These are phyloP conservation scores for Aureobasidium namibiae DNA, from an alignment of 2,329 filamentous ascomycete species.

Conservation along the genomic window DNA sequence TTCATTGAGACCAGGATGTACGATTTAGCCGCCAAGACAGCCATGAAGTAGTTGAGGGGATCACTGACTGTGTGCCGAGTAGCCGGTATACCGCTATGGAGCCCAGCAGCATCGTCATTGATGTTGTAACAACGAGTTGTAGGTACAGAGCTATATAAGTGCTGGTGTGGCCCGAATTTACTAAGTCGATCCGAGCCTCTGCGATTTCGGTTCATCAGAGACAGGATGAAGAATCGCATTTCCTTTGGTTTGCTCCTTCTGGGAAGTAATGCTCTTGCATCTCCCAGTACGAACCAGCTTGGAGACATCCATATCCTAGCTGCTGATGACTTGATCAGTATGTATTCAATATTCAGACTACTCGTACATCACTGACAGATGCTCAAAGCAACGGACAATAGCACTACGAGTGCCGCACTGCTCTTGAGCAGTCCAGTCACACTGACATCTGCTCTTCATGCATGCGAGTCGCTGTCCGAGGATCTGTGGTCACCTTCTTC, in stretches of 20 bases:
- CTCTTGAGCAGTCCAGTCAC: neutral
- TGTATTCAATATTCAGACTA: neutral
- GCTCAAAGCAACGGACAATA: conserved; percentile 2
- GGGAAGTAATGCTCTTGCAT: neutral
- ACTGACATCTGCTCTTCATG: neutral
- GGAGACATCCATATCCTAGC: neutral
- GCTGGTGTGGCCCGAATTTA: neutral
- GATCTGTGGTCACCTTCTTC: conserved; percentile 15
- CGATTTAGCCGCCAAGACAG: neutral
- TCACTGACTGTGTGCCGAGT: neutral
- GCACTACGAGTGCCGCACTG: conserved; percentile 12
- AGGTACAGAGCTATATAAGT: neutral
- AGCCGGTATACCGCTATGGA: neutral
- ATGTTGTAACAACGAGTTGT: neutral
- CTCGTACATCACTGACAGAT: neutral
- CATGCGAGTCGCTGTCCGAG: conserved; percentile 15
- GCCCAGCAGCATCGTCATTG: neutral
- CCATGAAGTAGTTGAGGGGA: neutral
- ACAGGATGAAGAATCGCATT: neutral
- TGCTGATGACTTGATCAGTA: neutral
- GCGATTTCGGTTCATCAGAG: neutral
- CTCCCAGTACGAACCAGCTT: neutral
- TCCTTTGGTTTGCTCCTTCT: neutral
- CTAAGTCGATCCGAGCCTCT: neutral
- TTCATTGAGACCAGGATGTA: neutral